A percentile compares a stretch with the other conserved stretches of the same genome.
These are phyloP conservation scores for Bretziella fagacearum DNA, from an alignment of 2,329 filamentous ascomycete genomes.

Conservation along the genomic window DNA sequence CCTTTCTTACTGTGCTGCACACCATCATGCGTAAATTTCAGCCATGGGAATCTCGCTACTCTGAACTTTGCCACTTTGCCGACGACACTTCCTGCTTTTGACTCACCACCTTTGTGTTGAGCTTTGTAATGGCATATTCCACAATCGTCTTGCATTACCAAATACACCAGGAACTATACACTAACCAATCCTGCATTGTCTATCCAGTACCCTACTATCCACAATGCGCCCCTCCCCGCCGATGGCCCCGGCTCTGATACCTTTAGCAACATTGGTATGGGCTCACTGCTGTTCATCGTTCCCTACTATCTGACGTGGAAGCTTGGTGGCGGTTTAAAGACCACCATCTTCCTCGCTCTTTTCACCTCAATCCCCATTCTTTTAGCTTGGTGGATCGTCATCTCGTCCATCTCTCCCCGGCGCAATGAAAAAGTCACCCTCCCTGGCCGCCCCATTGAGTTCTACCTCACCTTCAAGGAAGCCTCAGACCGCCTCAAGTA, in stretches of 20 bases:
- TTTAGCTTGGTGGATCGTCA: constrained; percentile 56
- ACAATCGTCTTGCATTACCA: too few relatives aligned
- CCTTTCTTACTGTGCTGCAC: constrained; percentile 1
- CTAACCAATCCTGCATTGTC: constrained; percentile 17
- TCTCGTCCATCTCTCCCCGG: constrained; percentile 67
- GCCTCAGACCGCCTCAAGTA: constrained; percentile 46
- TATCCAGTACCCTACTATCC: constrained; percentile 64
- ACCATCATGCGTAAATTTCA: background rate
- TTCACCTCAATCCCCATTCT: constrained; percentile 69
- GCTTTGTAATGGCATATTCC: too few relatives aligned
- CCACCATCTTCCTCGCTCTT: constrained; percentile 73
- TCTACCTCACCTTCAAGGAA: constrained; percentile 74
- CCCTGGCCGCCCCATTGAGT: constrained; percentile 73
- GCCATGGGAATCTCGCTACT: too few relatives aligned
- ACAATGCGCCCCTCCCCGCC: constrained; percentile 85
- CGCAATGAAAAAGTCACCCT: constrained; percentile 83
- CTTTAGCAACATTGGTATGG: constrained; percentile 71
- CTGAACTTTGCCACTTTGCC: background rate
- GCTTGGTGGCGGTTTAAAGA: constrained; percentile 71
- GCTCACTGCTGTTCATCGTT: constrained; percentile 49
- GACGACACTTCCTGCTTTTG: background rate
- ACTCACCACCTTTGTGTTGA: too few relatives aligned
- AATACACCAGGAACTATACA: background rate
- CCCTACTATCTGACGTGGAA: constrained; percentile 73
- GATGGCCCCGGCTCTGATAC: constrained; percentile 68